Evolutionary conservation across 805 yeast genomes (phyloP).

Genomic region (Torulaspora quercuum): DNA sequence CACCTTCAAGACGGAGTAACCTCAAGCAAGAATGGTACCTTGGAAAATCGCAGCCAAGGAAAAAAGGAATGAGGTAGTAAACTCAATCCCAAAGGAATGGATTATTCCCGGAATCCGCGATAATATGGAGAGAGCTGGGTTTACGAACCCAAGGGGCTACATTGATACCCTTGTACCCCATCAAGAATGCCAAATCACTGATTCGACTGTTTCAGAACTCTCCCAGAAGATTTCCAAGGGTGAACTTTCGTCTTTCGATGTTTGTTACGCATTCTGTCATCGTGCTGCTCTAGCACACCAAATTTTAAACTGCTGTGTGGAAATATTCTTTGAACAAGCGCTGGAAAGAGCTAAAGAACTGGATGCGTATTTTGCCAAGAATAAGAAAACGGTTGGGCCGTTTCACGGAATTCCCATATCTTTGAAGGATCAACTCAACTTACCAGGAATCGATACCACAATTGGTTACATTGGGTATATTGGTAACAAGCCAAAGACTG

Average conservation of each 20-base stretch:
- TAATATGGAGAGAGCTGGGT: conserved; percentile 14
- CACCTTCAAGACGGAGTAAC: too few relatives aligned
- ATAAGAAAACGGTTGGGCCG: conserved; percentile 55
- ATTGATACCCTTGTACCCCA: conserved; percentile 9
- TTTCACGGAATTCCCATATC: conserved; percentile 64
- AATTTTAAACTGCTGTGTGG: conserved; percentile 40
- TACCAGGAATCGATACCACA: conserved; percentile 16
- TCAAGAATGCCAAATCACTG: conserved; percentile 25
- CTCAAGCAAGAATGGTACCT: conserved; percentile 1
- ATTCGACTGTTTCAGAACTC: conserved; percentile 17
- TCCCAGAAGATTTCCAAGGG: conserved; percentile 27
- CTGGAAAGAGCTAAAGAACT: conserved; percentile 52
- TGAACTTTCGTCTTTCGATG: conserved; percentile 42
- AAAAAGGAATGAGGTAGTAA: conserved; percentile 17
- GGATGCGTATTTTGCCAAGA: conserved; percentile 46
- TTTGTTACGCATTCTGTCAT: conserved; percentile 52
- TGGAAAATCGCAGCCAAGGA: conserved; percentile 22
- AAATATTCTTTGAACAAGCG: conserved; percentile 54
- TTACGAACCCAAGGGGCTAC: conserved; percentile 19
- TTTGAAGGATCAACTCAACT: conserved; percentile 41
- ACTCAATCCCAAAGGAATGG: conserved; percentile 29
- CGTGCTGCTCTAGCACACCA: conserved; percentile 58
- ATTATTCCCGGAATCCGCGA: conserved; percentile 11
- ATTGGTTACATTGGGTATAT: conserved; percentile 15
- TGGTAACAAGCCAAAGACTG: conserved; percentile 39